Evolutionary conservation across 441 rosid genomes (phyloP).

Genomic region (Euphorbia celastroides): DNA sequence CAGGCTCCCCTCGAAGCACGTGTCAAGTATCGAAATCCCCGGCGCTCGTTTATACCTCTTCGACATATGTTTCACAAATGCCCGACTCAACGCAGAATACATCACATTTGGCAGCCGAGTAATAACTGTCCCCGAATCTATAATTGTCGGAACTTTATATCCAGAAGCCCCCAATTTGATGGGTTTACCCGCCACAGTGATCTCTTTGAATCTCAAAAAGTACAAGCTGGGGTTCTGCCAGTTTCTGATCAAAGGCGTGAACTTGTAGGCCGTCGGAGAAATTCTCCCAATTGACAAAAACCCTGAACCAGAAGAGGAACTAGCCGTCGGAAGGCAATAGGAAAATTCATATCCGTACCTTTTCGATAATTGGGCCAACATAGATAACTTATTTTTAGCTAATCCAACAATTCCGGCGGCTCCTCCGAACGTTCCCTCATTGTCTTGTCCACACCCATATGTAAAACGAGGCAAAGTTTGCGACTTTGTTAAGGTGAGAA

Average conservation of each 20-base stretch:
- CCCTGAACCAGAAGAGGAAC: constrained; percentile 23
- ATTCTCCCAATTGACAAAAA: constrained; percentile 24
- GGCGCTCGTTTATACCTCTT: constrained; percentile 28
- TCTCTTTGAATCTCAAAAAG: constrained; percentile 26
- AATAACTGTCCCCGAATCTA: constrained; percentile 51
- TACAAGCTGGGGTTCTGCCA: constrained; percentile 29
- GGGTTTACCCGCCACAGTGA: constrained; percentile 30
- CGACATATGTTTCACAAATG: constrained; percentile 32
- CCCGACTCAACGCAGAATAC: constrained; percentile 27
- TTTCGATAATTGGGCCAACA: constrained; percentile 27
- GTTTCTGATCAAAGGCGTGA: constrained; percentile 25
- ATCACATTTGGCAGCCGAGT: constrained; percentile 40
- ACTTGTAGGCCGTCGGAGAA: constrained; percentile 21
- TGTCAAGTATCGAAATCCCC: constrained; percentile 30
- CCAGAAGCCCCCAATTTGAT: constrained; percentile 15
- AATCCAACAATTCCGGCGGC: constrained; percentile 44
- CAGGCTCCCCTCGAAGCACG: constrained; percentile 38
- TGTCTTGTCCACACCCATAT: constrained; percentile 43
- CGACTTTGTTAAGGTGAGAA: constrained; percentile 25
- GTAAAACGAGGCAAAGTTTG: constrained; percentile 28
- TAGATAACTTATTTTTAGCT: constrained; percentile 36
- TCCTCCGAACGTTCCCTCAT: constrained; percentile 32
- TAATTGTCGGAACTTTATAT: constrained; percentile 34
- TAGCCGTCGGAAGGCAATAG: constrained; percentile 41
- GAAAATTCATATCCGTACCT: constrained; percentile 33